Percentiles rank a stretch among this genome's conserved stretches.
Conservation (phyloP, 2,329 filamentous ascomycete species). For the Sclerotinia spermophila region DNA sequence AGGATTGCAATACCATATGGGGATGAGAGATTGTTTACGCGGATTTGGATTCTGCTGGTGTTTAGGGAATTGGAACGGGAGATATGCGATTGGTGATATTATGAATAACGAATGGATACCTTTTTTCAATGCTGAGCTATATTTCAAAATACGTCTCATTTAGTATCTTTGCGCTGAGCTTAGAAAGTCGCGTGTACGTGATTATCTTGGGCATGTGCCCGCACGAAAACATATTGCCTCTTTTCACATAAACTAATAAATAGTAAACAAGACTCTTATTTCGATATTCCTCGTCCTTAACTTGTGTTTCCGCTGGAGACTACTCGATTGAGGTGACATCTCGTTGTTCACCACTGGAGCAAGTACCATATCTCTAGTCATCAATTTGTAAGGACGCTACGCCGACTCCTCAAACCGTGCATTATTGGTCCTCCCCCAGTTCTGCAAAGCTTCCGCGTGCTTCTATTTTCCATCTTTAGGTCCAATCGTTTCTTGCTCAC, state of each 20-base stretch:
- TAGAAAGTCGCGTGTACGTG: too few relatives aligned
- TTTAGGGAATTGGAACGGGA: background rate
- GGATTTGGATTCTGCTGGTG: background rate
- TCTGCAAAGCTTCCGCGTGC: background rate
- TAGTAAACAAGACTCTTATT: background rate
- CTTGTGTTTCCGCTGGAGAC: too few relatives aligned
- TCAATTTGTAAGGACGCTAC: too few relatives aligned
- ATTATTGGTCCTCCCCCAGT: background rate
- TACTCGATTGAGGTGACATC: too few relatives aligned
- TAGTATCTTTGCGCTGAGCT: too few relatives aligned
- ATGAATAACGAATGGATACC: constrained; percentile 13
- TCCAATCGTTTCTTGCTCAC: background rate
- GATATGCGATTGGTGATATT: background rate
- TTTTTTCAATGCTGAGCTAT: background rate
- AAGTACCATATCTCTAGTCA: background rate
- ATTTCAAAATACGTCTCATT: background rate
- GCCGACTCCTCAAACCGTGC: background rate
- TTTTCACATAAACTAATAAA: background rate
- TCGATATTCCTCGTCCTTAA: background rate
- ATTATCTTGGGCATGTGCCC: background rate
- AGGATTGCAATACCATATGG: background rate
- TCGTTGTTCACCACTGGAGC: background rate
- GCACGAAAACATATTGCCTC: background rate
- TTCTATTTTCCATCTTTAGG: background rate
- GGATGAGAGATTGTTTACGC: background rate